Percentiles rank a stretch among this genome's conserved stretches.
These are phyloP conservation scores for Thermothelomyces thermophilus DNA, from an alignment of 2,329 filamentous ascomycete species.

Conservation along the genomic window DNA sequence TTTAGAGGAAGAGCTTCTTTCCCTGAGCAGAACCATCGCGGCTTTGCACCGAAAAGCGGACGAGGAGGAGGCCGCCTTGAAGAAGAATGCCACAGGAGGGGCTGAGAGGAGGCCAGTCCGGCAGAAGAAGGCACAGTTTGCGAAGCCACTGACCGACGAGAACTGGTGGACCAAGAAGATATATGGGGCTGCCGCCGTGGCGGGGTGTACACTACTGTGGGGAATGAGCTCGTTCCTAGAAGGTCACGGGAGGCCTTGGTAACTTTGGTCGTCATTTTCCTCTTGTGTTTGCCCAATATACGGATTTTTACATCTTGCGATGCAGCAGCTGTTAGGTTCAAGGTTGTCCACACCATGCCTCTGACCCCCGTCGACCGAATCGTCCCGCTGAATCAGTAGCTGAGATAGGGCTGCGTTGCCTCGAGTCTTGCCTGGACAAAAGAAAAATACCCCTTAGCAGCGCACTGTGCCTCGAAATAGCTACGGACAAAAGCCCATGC, in stretches of 20 bases:
- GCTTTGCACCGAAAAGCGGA: conserved; percentile 44
- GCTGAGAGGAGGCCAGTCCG: conserved; percentile 23
- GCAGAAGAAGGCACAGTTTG: conserved; percentile 38
- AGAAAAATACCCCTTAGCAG: too few relatives aligned
- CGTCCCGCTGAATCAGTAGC: too few relatives aligned
- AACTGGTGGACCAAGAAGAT: conserved; percentile 62
- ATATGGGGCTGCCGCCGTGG: conserved; percentile 54
- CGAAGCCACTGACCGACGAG: conserved; percentile 58
- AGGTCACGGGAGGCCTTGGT: conserved; percentile 6
- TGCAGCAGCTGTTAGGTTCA: too few relatives aligned
- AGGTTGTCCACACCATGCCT: too few relatives aligned
- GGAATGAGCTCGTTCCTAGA: conserved; percentile 49
- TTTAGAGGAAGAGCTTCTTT: conserved; percentile 66
- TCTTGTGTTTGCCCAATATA: neutral
- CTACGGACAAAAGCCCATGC: too few relatives aligned
- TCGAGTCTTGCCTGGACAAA: too few relatives aligned
- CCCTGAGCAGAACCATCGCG: conserved; percentile 63
- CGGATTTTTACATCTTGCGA: neutral
- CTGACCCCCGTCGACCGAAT: too few relatives aligned
- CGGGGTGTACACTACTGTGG: conserved; percentile 57
- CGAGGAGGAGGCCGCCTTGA: conserved; percentile 34
- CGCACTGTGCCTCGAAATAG: too few relatives aligned
- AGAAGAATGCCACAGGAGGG: conserved; percentile 19
- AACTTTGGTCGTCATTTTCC: too few relatives aligned
- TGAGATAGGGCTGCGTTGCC: too few relatives aligned